Base-by-base conservation (phyloP, 2,329 filamentous ascomycete genomes). In the Diaporthe velutina region DNA sequence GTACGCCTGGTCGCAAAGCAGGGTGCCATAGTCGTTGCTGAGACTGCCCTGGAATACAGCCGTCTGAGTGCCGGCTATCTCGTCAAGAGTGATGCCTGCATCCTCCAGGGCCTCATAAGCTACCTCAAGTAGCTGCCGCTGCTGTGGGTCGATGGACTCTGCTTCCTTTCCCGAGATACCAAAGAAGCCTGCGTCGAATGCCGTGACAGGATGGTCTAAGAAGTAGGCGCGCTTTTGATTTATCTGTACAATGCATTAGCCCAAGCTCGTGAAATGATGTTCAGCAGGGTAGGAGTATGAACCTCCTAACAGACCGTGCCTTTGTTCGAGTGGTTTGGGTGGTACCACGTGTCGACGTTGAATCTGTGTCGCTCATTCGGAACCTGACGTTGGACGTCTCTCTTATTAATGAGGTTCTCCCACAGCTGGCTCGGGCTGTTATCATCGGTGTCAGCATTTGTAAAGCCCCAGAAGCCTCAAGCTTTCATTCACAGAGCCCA, bases 131-230 rank as follows among this genome's bases (percentile, higher is more conserved):
- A 81, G 76, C n/a, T 82, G 73, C 0, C 81, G 76, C 67, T 82
- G 80, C 30, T 81, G 79, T 5, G 81, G 81, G 48, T 82, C 81
- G 80, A 84, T 83, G 0, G 80, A 76, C 68, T 81, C 45, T 77
- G 83, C 83, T 61, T 85, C 83, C n/a, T 79, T 76, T 38, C 80
- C 79, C 0, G 82, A 82, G 28, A 84, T 83, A 38, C 83, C 80
- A 77, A 83, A 84, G 67, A 84, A 85, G 2, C 76, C 76, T 48
- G 80, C 82, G 74, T 84, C 79, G 71, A 82, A 83, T 50, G 77
- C 75, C 13, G 77, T 75, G 17, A 80, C 66, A 42, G 83, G 80
- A 48, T 80, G 77, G 9, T 77, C 76, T 35, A 84, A 77, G 38
- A 84, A 82, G 74, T 83, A 83, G 4, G 81, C 81, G 7, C 81